Base-by-base conservation (phyloP, 192 early-diverging fungal species). In the Coemansia sp. region DNA sequence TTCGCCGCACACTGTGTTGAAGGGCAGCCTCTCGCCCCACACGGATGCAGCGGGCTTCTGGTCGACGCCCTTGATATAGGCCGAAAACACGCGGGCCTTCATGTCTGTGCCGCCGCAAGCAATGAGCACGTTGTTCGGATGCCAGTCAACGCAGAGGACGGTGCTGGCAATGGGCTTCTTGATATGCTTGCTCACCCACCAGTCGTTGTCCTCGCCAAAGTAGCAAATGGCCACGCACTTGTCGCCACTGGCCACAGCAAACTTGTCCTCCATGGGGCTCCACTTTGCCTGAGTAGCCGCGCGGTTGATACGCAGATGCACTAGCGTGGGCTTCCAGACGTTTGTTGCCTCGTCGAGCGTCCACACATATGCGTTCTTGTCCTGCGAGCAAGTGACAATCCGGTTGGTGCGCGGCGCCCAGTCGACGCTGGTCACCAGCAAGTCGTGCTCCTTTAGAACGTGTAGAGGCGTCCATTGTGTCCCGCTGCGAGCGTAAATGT, bases 311-410 rank as follows among this genome's bases (percentile, higher is more conserved):
- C 96, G 93, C 66, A 98, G 84, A 33, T 96, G 88, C 19, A 98
- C 97, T 19, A 98, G 84, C 35, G 90, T 91, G 23, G 94, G 95
- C 70, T 92, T 92, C 97, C 97, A 99, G 16, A 73, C 69, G 43
- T 73, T 64, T 33, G 68, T 66, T 19, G 72, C 70, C 2, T 70
- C 64, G 64, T 96, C 94, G 26, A 90, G 79, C 32, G 87, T 92
- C 97, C 97, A 99, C 40, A 99, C 97, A 76, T 99, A 99, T 23
- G 96, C 96, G 73, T 99, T 99, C 66, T 96, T 89, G 84, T 99
- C 97, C 85, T 99, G 97, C 44, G 95, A 96, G 84, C 96, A 96
- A 38, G 95, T 93, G 13, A 99, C 97, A 42, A 99, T 93, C 32
- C 92, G 87, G 87, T 98, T 98, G 47, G 96, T 91, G 61, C 90